A percentile compares a stretch with the other conserved stretches of the same genome.
Evolutionary conservation across 2,329 filamentous ascomycete genomes (phyloP).

Genomic region (Exophiala calicioides): DNA sequence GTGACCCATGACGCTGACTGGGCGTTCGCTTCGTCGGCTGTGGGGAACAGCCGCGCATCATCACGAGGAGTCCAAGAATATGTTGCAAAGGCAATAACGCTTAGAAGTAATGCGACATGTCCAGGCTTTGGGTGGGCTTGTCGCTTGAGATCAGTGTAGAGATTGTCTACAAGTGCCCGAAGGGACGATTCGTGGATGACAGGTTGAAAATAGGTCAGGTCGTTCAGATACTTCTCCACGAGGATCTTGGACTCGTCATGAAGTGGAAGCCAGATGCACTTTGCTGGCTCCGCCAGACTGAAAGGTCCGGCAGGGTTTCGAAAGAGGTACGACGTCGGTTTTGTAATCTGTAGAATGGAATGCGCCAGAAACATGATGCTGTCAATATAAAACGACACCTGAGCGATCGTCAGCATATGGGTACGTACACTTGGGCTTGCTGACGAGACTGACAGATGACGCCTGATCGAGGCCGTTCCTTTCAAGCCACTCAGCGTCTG

Average conservation of each 20-base stretch:
- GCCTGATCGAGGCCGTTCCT: too few species aligned
- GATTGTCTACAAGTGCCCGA: slow-evolving; percentile 31
- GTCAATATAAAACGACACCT: too few species aligned
- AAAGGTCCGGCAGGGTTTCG: too few species aligned
- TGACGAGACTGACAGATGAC: too few species aligned
- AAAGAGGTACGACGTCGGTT: too few species aligned
- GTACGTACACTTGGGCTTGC: too few species aligned
- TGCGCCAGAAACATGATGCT: too few species aligned
- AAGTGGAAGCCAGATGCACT: slow-evolving; percentile 39
- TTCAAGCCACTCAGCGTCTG: too few species aligned
- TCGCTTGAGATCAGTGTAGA: slow-evolving; percentile 33
- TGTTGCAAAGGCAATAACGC: slow-evolving; percentile 34
- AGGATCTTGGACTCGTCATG: slow-evolving; percentile 38
- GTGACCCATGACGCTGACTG: slow-evolving; percentile 37
- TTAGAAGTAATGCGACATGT: slow-evolving; percentile 3
- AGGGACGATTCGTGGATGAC: slow-evolving; percentile 38
- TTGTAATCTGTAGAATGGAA: too few species aligned
- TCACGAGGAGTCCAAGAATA: slow-evolving; percentile 35
- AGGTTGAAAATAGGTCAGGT: slow-evolving; percentile 40
- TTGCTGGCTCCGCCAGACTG: slow-evolving; percentile 22
- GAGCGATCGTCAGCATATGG: too few species aligned
- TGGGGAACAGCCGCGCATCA: neutral
- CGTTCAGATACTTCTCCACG: slow-evolving; percentile 36
- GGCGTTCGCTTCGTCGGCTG: slow-evolving; percentile 27
- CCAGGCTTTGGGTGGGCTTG: neutral